Conservation (phyloP, 805 yeast species). For the Aciculoconidium aculeatum region DNA sequence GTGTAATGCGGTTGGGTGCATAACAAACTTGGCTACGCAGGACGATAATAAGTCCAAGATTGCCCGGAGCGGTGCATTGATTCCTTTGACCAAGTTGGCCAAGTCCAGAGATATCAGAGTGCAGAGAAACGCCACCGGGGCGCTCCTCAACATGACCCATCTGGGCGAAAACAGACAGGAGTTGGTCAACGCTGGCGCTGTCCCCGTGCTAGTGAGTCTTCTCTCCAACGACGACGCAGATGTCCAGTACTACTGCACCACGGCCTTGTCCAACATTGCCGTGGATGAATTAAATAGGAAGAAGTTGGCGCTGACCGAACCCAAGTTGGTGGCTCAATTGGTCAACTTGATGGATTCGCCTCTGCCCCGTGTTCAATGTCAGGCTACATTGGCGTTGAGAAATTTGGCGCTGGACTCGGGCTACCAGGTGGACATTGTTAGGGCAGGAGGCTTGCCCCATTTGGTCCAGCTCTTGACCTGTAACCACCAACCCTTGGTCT, state of each 20-base stretch:
- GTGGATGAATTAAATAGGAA: constrained; percentile 91
- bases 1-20: constrained; percentile 98
- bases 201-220: constrained; percentile 87
- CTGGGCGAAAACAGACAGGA: constrained; percentile 94
- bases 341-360: constrained; percentile 90
- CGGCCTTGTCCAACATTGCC: constrained; percentile 94
- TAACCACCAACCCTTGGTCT: constrained; percentile 82
- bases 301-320: constrained; percentile 85
- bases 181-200: constrained; percentile 95
- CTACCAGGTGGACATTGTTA: constrained; percentile 91
- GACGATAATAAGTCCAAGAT: constrained; percentile 95
- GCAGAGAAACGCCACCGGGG: constrained; percentile 98
- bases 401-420: constrained; percentile 94
- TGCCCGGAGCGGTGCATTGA: constrained; percentile 92
- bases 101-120: constrained; percentile 92
- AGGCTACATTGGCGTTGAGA: constrained; percentile 93
- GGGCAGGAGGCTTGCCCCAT: constrained; percentile 93
- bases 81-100: constrained; percentile 91
- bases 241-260: constrained; percentile 97
- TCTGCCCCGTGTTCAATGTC: constrained; percentile 94
- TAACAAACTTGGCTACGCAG: constrained; percentile 95
- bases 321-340: constrained; percentile 80
- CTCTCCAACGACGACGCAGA: constrained; percentile 87
- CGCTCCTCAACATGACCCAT: constrained; percentile 95
- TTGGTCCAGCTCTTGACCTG: constrained; percentile 85